Base-by-base conservation (phyloP, 257 asterid species). In the Solanum arcanum region DNA sequence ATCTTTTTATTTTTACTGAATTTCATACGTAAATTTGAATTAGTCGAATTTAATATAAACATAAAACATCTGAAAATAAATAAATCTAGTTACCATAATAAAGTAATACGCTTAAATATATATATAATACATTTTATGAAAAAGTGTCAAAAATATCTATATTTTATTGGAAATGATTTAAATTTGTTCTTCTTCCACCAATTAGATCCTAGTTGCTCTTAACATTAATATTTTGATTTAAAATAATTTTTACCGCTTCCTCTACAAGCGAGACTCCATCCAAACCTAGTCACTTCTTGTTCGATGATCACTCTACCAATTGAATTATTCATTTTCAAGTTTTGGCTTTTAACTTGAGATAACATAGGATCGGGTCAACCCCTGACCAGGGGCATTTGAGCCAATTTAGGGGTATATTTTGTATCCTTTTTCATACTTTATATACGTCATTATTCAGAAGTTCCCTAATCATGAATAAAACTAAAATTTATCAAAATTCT, bases 391-490 rank as follows among this genome's bases (percentile, higher is more conserved):
- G 12, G 23, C 41, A 29, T 29, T 68, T 68, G 6, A 68, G 9
- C 74, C 39, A 68, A 27, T 68, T 68, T 68, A 68, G 75, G 41
- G 21, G 39, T 23, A 29, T 29, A 29, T 29, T 68, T 68, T 68
- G 9, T 6, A 14, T 16, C 12, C 23, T 68, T 68, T 0, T 66
- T 27, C 16, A 12, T 25, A 66, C 37, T 27, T 25, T 66, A 66
- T n/a, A 6, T 66, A 66, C 1, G 3, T 0, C 11, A 25, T 10
- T 66, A 0, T 66, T 18, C 11, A 13, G 0, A 68, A 29, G 12
- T 68, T 0, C 0, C 5, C 1, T 27, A 29, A 68, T 52, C n/a
- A 52, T 1, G 2, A 0, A 1, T 18, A 6, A 18, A 16, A 18
- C 0, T 0, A 68, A 11, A 69, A 1, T 14, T 69, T 23, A 25